phyloP scores from a whole-genome alignment of 257 asterid genomes.

The Petunia axillaris region DNA sequence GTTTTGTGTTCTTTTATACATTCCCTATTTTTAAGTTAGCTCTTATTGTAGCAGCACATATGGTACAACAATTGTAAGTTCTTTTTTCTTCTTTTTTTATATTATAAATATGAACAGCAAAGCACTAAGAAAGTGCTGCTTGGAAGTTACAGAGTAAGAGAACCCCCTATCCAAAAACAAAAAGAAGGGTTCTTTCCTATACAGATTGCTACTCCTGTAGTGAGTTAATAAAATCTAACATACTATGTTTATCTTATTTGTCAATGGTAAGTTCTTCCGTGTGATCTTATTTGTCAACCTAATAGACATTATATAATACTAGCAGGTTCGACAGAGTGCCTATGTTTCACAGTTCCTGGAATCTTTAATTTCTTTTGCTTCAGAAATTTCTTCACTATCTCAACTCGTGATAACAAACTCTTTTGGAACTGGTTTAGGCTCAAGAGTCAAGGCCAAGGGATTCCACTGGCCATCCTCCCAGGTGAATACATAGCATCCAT shows the following conservation, averaged over 20 bases:
- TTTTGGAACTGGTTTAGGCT: neutral
- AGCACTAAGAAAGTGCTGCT: too few relatives aligned
- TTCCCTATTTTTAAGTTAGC: neutral
- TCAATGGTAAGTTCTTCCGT: neutral
- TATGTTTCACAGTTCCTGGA: conserved; percentile 3
- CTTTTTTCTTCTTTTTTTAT: neutral
- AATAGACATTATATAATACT: neutral
- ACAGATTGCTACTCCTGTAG: too few relatives aligned
- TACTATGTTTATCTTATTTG: too few relatives aligned
- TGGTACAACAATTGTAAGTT: neutral
- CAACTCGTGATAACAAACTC: neutral
- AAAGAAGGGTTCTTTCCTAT: too few relatives aligned
- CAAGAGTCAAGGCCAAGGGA: conserved; percentile 3
- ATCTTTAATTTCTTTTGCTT: neutral
- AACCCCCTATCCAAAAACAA: too few relatives aligned
- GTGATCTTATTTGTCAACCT: conserved; percentile 15
- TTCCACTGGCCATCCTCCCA: neutral
- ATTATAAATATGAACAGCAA: too few relatives aligned
- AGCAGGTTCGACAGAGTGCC: neutral
- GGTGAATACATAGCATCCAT: neutral
- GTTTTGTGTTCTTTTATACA: neutral
- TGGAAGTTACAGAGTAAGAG: too few relatives aligned
- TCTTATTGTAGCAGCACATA: neutral
- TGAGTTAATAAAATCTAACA: too few relatives aligned
- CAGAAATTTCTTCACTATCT: conserved; percentile 12